Percentiles rank a stretch among this genome's conserved stretches.
Evolutionary conservation across 176 grass and related monocot genomes (phyloP).

Genomic region (Echinochloa phyllopogon): DNA sequence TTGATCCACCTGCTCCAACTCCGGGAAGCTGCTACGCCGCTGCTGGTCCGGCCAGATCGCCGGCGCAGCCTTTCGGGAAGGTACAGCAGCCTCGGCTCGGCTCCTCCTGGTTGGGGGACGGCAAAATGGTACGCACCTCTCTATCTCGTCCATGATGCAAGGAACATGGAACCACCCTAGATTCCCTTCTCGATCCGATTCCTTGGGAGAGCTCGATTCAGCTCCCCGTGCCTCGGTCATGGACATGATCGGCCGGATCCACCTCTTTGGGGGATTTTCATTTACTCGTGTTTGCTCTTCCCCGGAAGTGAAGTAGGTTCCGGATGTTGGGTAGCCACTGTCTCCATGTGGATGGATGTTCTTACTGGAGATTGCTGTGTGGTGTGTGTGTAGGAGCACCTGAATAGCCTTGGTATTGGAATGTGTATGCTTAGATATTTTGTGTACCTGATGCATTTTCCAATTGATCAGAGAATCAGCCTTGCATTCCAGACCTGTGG

Average conservation of each 20-base stretch:
- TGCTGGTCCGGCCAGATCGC: neutral
- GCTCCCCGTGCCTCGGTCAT: neutral
- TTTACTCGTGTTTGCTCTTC: neutral
- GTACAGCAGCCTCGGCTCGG: neutral
- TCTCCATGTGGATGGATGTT: neutral
- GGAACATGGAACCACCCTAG: neutral
- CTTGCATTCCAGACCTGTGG: neutral
- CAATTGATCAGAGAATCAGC: neutral
- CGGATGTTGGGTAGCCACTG: neutral
- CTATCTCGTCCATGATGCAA: neutral
- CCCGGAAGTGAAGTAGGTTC: neutral
- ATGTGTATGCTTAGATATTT: neutral
- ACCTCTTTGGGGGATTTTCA: neutral
- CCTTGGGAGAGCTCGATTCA: neutral
- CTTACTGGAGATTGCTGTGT: neutral
- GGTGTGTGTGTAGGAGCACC: neutral
- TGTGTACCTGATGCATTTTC: neutral
- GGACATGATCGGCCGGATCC: neutral
- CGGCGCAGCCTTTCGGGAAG: neutral
- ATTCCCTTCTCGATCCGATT: neutral
- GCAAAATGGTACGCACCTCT: conserved; percentile 19
- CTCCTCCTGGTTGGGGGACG: neutral
- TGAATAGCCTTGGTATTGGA: neutral
- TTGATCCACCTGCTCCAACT: neutral
- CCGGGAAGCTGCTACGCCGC: no score